Base-by-base conservation (phyloP, 352 stramenopile species). In the Globisporangium cederbergense region DNA sequence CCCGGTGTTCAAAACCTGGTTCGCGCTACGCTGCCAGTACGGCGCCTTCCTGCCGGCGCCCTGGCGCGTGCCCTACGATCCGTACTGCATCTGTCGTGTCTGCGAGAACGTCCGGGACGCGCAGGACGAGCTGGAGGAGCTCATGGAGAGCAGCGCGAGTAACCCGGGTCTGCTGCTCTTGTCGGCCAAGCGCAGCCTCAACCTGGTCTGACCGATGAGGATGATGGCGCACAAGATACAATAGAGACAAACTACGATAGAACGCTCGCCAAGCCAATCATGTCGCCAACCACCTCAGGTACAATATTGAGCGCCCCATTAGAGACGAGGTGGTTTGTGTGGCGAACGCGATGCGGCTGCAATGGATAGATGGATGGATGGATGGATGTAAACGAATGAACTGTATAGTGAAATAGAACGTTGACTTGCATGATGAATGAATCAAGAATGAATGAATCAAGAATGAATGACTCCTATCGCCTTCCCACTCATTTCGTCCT, bases 1-100 rank as follows among this genome's bases (percentile, higher is more conserved):
- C 54, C 5, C 60, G 0, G 66, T 72, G 22, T 88, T 71, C 65
- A 81, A 83, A 66, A 65, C 72, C 22, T 87, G 79, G 78, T 88
- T 89, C 47, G 81, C 81, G n/a, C 54, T 90, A 42, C 81, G 81
- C 18, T 90, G 81, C 51, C 74, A 82, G 53, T 88, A 87, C 67
- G 79, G 79, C 16, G 56, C 66, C 30, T 73, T 73, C 52, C 63
- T 90, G 8, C 55, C 53, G 4, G 65, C 75, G 14, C 79, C 79
- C 1, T 90, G 81, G 81, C 72, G 79, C 43, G 72, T 89, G 28
- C 81, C 81, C 0, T 89, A 78, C 53, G 76, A 88, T 11, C 59
- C 74, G 36, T 66, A 57, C 28, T 90, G 81, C 54, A 64, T 70
- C 28, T 90, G 81, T 57, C 76, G 81, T n/a, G 75, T 90, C 11